Evolutionary conservation across 2,329 filamentous ascomycete species (phyloP).

Genomic region (Nothopassalora personata): DNA sequence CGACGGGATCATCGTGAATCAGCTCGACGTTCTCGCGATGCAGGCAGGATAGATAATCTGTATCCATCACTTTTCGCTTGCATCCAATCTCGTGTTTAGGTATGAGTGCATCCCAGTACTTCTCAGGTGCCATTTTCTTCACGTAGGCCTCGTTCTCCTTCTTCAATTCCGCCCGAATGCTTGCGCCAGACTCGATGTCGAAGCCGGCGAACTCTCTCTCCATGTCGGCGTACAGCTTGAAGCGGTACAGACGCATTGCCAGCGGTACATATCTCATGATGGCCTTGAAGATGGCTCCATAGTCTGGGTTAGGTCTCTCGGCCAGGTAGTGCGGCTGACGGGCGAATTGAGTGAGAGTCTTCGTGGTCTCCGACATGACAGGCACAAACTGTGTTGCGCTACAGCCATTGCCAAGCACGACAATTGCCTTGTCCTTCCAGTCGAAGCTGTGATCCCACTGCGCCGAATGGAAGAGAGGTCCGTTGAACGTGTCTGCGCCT

Average conservation of each 20-base stretch:
- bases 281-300: slow-evolving; percentile 39
- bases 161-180: slow-evolving; percentile 35
- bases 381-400: slow-evolving; percentile 47
- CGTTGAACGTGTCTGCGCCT: slow-evolving; percentile 32
- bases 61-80: slow-evolving; percentile 46
- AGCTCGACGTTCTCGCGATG: slow-evolving; percentile 42
- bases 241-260: slow-evolving; percentile 42
- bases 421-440: slow-evolving; percentile 36
- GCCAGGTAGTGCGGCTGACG: slow-evolving; percentile 48
- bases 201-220: slow-evolving; percentile 43
- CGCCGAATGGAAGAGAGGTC: slow-evolving; percentile 38
- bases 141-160: slow-evolving; percentile 42
- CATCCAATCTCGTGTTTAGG: slow-evolving; percentile 45
- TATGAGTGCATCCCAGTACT: slow-evolving; percentile 42
- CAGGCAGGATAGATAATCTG: slow-evolving; percentile 42
- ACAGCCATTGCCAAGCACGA: slow-evolving; percentile 43
- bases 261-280: slow-evolving; percentile 43
- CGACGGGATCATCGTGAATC: slow-evolving; percentile 38
- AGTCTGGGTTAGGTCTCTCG: slow-evolving; percentile 41
- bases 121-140: slow-evolving; percentile 38
- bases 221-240: slow-evolving; percentile 40
- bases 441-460: slow-evolving; percentile 39
- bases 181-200: slow-evolving; percentile 35
- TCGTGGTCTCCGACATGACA: slow-evolving; percentile 38
- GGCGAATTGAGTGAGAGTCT: slow-evolving; percentile 45